Conservation (phyloP, 345 rosid genomes). For the Jatropha curcas region DNA sequence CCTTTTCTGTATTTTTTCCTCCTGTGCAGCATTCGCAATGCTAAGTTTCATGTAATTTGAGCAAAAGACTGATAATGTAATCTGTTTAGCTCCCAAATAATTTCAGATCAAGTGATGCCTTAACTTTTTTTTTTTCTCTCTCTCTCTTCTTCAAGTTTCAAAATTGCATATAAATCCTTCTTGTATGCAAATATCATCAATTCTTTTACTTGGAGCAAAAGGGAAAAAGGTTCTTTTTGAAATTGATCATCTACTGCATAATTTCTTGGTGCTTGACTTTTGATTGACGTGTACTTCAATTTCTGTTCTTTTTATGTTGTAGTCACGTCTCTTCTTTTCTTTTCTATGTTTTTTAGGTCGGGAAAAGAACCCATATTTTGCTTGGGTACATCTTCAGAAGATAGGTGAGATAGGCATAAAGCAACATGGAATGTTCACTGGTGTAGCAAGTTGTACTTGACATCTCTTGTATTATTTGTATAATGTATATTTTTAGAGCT, state of each 20-base stretch:
- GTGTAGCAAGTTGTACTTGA: slow-evolving; percentile 24
- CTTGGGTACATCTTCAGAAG: slow-evolving; percentile 25
- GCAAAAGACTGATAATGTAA: neutral
- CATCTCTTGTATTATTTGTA: slow-evolving; percentile 29
- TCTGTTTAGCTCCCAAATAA: no score
- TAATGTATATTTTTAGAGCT: slow-evolving; percentile 17
- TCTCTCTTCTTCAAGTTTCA: neutral
- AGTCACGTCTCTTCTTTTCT: neutral
- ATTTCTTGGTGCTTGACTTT: neutral
- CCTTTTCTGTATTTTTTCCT: neutral
- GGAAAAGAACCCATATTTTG: slow-evolving; percentile 24
- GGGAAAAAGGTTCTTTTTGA: neutral
- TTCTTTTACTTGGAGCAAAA: neutral
- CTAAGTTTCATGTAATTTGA: no score
- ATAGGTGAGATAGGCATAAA: slow-evolving; percentile 24
- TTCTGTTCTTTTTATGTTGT: neutral
- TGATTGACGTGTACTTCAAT: neutral
- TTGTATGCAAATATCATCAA: neutral
- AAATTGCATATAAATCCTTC: neutral
- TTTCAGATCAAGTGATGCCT: no score
- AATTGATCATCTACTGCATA: neutral
- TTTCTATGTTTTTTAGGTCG: slow-evolving; percentile 32
- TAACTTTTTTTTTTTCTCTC: no score
- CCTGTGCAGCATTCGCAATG: neutral
- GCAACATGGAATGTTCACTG: slow-evolving; percentile 16